Conservation (phyloP, 257 asterid species). For the Rauvolfia tetraphylla region DNA sequence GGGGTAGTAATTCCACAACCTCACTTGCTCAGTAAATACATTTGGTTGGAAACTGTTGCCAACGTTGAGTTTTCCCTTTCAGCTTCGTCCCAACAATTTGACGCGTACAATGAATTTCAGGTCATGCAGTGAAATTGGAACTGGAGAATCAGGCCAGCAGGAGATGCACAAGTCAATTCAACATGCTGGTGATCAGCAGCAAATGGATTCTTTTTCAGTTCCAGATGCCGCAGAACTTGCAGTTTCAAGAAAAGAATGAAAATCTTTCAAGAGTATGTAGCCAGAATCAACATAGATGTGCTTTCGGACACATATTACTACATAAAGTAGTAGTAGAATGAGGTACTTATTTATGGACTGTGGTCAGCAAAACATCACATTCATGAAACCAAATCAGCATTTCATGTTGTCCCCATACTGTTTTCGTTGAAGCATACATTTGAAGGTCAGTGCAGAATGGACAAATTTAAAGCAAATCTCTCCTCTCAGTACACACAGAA, state of each 20-base stretch:
- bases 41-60: not conserved
- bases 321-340: no score
- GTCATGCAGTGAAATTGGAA: slow-evolving; percentile 21
- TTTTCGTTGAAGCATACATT: not conserved
- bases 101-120: slow-evolving; percentile 18
- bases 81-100: not conserved
- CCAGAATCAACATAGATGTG: no score
- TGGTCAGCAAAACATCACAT: no score
- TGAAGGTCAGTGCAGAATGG: no score
- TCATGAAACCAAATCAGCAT: no score
- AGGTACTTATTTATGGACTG: no score
- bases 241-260: slow-evolving; percentile 5
- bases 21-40: not conserved
- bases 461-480: no score
- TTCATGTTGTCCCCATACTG: not conserved
- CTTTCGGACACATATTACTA: no score
- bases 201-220: slow-evolving; percentile 19
- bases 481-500: no score
- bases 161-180: slow-evolving; percentile 12
- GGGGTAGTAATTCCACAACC: not conserved
- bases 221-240: not conserved
- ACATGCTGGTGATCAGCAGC: slow-evolving; percentile 25
- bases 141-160: slow-evolving; percentile 18
- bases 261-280: not conserved
- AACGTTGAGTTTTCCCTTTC: not conserved